A percentile compares a stretch with the other conserved stretches of the same genome.
Evolutionary conservation across 139 green algal species (phyloP).

Genomic region (Zygnema cylindricum): DNA sequence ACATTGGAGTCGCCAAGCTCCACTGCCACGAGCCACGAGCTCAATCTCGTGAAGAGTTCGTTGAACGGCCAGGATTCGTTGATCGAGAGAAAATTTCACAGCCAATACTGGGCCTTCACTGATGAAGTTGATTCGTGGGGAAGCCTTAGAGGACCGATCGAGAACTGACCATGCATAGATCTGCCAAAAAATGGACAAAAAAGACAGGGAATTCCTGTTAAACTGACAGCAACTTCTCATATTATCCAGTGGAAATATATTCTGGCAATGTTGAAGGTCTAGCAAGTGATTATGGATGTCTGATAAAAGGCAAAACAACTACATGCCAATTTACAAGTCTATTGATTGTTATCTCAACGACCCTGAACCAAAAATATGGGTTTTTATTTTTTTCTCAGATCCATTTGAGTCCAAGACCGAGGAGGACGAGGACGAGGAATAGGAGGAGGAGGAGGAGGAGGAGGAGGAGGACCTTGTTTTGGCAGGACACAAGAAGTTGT

Average conservation of each 20-base stretch:
- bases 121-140: conserved; percentile 16
- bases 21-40: conserved; percentile 33
- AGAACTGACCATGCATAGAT: conserved; percentile 27
- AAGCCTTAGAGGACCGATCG: background rate
- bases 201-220: too few relatives aligned
- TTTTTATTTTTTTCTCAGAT: too few relatives aligned
- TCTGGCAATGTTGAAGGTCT: too few relatives aligned
- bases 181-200: background rate
- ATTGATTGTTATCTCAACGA: too few relatives aligned
- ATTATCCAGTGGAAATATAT: too few relatives aligned
- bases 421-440: too few relatives aligned
- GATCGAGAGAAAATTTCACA: conserved; percentile 60
- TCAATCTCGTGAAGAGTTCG: conserved; percentile 48
- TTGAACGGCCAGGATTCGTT: conserved; percentile 53
- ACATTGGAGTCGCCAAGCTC: conserved; percentile 49
- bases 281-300: too few relatives aligned
- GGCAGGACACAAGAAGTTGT: conserved; percentile 30
- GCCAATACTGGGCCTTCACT: conserved; percentile 52
- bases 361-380: too few relatives aligned
- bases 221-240: background rate
- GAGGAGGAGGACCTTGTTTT: conserved; percentile 32
- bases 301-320: too few relatives aligned
- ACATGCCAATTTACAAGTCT: too few relatives aligned
- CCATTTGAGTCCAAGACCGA: too few relatives aligned
- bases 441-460: background rate